Evolutionary conservation across 2,329 filamentous ascomycete genomes (phyloP).

Genomic region (Talaromyces sp.): DNA sequence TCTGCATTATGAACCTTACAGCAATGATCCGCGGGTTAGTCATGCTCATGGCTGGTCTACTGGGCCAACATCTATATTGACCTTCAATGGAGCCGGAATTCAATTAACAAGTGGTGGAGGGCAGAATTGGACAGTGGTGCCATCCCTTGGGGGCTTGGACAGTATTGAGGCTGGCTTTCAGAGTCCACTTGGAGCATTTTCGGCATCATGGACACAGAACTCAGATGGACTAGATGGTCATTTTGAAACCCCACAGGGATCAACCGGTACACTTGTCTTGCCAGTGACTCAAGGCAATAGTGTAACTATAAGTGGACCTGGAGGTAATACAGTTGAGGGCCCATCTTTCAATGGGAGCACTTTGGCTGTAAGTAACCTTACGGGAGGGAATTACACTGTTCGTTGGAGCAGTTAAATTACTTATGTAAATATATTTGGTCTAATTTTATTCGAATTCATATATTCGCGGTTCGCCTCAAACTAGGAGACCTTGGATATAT

Average conservation of each 20-base stretch:
- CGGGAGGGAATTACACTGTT: not conserved
- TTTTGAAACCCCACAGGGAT: slow-evolving; percentile 4
- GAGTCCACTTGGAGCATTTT: not conserved
- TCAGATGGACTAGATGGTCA: not conserved
- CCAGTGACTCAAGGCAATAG: not conserved
- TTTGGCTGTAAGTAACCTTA: not conserved
- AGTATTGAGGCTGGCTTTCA: slow-evolving; percentile 10
- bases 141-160: slow-evolving; percentile 29
- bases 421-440: not conserved
- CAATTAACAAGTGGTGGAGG: slow-evolving; percentile 32
- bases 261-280: slow-evolving; percentile 4
- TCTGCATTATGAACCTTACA: slow-evolving; percentile 47
- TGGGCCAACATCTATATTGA: slow-evolving; percentile 43
- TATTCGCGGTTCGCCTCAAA: not conserved
- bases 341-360: not conserved
- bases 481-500: not conserved
- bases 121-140: slow-evolving; percentile 31
- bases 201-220: not conserved
- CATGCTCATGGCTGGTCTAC: slow-evolving; percentile 51
- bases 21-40: slow-evolving; percentile 43
- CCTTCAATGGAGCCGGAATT: slow-evolving; percentile 38
- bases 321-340: not conserved
- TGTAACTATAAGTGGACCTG: not conserved
- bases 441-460: not conserved
- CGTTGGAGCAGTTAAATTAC: not conserved